phyloP scores from a whole-genome alignment of 495 filamentous ascomycete species.

The Aspergillus panamensis region DNA sequence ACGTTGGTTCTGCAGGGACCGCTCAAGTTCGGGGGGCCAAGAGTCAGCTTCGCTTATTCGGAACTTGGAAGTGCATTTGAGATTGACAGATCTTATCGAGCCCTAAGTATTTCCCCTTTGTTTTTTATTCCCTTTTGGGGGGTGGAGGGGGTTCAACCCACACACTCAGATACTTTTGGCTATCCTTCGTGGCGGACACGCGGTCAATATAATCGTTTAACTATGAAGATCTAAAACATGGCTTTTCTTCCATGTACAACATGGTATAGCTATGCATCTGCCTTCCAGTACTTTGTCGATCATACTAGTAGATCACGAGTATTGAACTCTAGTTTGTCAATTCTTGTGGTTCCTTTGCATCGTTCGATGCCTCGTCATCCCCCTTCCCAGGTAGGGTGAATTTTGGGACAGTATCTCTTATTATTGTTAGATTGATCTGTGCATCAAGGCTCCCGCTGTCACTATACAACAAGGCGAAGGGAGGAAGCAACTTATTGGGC shows the following conservation, averaged over 20 bases:
- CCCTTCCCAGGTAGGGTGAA: background rate
- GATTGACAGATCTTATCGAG: slow-evolving; percentile 12
- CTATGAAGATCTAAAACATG: slow-evolving; percentile 1
- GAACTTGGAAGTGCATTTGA: slow-evolving; percentile 1
- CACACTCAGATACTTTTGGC: background rate
- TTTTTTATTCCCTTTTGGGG: background rate
- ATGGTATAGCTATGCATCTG: background rate
- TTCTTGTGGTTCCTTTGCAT: background rate
- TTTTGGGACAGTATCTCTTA: background rate
- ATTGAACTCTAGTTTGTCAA: background rate
- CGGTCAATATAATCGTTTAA: background rate
- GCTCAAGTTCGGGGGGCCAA: background rate
- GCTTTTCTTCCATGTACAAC: background rate
- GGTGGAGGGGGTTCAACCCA: background rate
- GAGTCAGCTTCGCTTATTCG: slow-evolving; percentile 1
- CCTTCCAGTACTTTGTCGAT: background rate
- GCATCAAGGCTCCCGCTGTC: background rate
- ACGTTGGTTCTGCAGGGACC: slow-evolving; percentile 14
- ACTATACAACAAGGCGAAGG: background rate
- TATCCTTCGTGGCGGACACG: slow-evolving; percentile 8
- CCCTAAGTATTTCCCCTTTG: slow-evolving; percentile 2
- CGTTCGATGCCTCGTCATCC: background rate
- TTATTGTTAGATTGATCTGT: background rate
- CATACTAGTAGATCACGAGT: background rate
- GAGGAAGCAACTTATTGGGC: background rate